Conservation (phyloP, 163 green algal genomes). For the Scenedesmus sp. region DNA sequence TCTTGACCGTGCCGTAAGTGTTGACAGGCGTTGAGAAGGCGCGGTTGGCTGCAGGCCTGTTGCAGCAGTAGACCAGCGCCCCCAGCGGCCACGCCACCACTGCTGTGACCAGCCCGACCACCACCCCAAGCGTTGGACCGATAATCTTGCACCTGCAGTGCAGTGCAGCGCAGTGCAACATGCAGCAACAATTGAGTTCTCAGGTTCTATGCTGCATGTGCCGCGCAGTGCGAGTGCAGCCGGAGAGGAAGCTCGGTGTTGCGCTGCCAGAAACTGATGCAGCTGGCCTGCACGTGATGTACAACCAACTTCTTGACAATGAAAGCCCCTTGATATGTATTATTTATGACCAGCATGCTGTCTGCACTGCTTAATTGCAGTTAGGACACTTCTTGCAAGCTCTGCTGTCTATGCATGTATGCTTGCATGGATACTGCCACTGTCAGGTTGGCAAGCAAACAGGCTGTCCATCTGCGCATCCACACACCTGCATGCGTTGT, state of each 20-base stretch:
- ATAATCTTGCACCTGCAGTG: constrained; percentile 54
- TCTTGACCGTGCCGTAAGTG: constrained; percentile 21
- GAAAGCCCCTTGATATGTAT: neutral
- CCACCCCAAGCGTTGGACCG: constrained; percentile 49
- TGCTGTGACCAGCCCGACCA: constrained; percentile 25
- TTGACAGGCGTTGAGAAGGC: constrained; percentile 42
- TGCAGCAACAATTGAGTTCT: neutral
- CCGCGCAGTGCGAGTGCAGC: no score
- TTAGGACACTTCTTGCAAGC: neutral
- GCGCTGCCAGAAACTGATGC: no score
- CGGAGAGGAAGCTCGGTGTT: no score
- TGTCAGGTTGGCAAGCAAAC: neutral
- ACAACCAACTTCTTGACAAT: no score
- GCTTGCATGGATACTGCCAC: neutral
- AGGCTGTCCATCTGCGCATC: neutral
- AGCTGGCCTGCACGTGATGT: no score
- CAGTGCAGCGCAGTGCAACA: neutral
- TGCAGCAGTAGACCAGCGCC: constrained; percentile 41
- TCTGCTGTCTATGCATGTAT: neutral
- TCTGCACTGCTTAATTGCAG: neutral
- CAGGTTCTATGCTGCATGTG: neutral
- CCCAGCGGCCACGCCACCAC: constrained; percentile 45
- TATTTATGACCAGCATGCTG: neutral
- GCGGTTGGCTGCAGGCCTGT: neutral
- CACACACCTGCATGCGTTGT: constrained; percentile 57